Conservation (phyloP, 2,329 filamentous ascomycete genomes). For the Lachnum nothofagi region DNA sequence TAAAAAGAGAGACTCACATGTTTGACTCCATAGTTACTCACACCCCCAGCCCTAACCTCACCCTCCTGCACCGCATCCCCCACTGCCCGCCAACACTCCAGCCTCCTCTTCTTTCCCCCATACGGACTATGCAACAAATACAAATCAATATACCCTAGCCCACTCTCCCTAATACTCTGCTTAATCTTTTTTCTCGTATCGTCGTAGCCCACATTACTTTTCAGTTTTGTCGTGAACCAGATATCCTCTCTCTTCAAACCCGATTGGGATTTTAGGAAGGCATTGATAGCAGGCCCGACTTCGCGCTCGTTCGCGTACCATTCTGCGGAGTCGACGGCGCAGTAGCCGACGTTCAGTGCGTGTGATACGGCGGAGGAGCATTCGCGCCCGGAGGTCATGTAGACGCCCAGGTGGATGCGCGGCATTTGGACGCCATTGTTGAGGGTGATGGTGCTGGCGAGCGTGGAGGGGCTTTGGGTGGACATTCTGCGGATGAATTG, state of each 20-base stretch:
- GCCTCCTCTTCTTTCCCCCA: constrained; percentile 61
- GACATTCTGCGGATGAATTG: neutral
- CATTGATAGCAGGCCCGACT: constrained; percentile 59
- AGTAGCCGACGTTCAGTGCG: constrained; percentile 47
- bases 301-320: constrained; percentile 66
- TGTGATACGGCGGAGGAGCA: constrained; percentile 49
- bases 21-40: constrained; percentile 72
- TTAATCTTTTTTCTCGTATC: constrained; percentile 61
- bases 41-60: constrained; percentile 65
- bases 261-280: constrained; percentile 49
- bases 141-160: constrained; percentile 70
- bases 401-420: constrained; percentile 68
- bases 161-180: constrained; percentile 57
- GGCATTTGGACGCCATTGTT: constrained; percentile 64
- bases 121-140: constrained; percentile 78
- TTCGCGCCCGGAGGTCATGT: constrained; percentile 61
- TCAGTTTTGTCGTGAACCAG: constrained; percentile 77
- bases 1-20: constrained; percentile 50
- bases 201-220: constrained; percentile 59
- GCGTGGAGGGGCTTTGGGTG: constrained; percentile 3
- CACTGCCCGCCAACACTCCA: constrained; percentile 71
- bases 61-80: constrained; percentile 71
- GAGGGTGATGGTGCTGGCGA: constrained; percentile 42
- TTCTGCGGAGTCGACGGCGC: constrained; percentile 49
- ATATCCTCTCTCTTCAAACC: constrained; percentile 62